Base-by-base conservation (phyloP, 257 asterid genomes). In the Perilla frutescens region DNA sequence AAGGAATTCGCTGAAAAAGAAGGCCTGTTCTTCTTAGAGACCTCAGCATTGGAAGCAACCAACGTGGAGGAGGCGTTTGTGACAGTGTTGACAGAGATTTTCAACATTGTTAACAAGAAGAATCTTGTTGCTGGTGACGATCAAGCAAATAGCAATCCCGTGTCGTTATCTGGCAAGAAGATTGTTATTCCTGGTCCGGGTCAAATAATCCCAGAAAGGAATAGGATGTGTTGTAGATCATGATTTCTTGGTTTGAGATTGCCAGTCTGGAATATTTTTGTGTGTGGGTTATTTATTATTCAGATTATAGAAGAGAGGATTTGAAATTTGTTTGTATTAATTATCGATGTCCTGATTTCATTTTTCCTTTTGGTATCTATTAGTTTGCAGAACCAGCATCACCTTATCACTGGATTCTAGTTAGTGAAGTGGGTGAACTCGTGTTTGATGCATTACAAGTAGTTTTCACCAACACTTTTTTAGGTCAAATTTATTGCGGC, bases 71-170 rank as follows among this genome's bases (percentile, higher is more conserved):
- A 81, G 1, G 93, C 96, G 0, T 90, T 90, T 68, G 60, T 66
- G 31, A 90, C 92, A 0, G 90, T 90, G 54, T 80, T 90, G 81
- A 84, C 92, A 0, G 92, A 90, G 88, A 90, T 88, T 71, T 90
- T 90, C 84, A 88, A 86, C 84, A 84, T 90, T 49, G 83, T 88
- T 64, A 90, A 87, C 74, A 88, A 77, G 88, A 90, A 88, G 68
- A 90, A 76, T 47, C 96, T 90, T n/a, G 83, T 78, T 4, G 94
- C 89, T 0, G 76, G 68, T 7, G 90, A 84, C 6, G 88, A 89
- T 34, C 81, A 81, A 66, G 79, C 67, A 32, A 85, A 87, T 50
- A 89, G 82, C 66, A 85, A 82, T 51, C 78, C 92, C 2, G 81
- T 84, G 10, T 80, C 88, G 3, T 80, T 89, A 55, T 62, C 89